Evolutionary conservation across 2,329 filamentous ascomycete species (phyloP).

Genomic region (Microcyclosporella mali): DNA sequence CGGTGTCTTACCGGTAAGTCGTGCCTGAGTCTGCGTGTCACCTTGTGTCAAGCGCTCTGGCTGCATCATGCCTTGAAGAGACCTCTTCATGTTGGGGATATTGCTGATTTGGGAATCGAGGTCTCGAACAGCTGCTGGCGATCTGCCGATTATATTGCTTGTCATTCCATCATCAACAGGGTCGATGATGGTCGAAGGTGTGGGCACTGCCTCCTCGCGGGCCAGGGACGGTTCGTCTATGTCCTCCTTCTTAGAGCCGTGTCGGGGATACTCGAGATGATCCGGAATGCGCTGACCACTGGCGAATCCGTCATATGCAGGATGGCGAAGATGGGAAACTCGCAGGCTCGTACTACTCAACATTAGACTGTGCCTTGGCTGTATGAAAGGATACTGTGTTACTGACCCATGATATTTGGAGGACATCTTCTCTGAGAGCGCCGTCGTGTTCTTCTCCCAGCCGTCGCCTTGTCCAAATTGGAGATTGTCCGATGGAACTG

Average conservation of each 20-base stretch:
- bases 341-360: not conserved
- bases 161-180: not conserved
- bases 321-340: too few relatives aligned
- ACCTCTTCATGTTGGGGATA: constrained; percentile 21
- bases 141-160: too few relatives aligned
- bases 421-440: too few relatives aligned
- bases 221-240: not conserved
- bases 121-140: constrained; percentile 2
- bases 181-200: not conserved
- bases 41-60: constrained; percentile 28
- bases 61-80: constrained; percentile 24
- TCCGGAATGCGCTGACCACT: too few relatives aligned
- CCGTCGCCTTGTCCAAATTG: constrained; percentile 34
- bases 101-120: constrained; percentile 20
- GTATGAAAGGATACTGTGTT: too few relatives aligned
- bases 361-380: too few relatives aligned
- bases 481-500: constrained; percentile 26
- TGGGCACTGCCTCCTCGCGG: not conserved
- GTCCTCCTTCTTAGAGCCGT: not conserved
- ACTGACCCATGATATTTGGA: too few relatives aligned
- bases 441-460: constrained; percentile 34
- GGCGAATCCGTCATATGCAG: too few relatives aligned
- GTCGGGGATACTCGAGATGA: too few relatives aligned
- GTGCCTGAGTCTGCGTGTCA: constrained; percentile 27
- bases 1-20: constrained; percentile 1